phyloP scores from a whole-genome alignment of 2,329 filamentous ascomycete species.

The Domatiomyces globalis region DNA sequence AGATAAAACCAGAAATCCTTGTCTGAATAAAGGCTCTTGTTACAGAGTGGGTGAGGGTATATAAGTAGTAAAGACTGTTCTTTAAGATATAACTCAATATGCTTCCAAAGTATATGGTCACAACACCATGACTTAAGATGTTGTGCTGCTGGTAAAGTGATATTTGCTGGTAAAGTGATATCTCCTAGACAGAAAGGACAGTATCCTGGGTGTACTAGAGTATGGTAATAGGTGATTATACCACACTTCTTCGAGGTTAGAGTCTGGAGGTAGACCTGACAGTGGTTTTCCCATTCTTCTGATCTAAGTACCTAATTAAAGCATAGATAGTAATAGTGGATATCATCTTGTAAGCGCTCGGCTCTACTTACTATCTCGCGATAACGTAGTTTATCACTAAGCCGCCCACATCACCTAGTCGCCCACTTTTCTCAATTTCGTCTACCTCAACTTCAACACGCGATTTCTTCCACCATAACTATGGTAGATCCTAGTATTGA shows the following conservation, averaged over 20 bases:
- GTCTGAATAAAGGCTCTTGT: not conserved
- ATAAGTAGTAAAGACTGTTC: not conserved
- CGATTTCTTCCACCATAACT: too few relatives aligned
- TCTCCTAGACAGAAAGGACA: slow-evolving; percentile 6
- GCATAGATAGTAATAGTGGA: slow-evolving; percentile 10
- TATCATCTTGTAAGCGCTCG: not conserved
- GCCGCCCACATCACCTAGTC: too few relatives aligned
- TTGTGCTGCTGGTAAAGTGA: too few relatives aligned
- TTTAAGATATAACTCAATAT: slow-evolving; percentile 4
- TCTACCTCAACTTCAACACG: too few relatives aligned
- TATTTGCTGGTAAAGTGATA: too few relatives aligned
- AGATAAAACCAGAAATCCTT: slow-evolving; percentile 3
- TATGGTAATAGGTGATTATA: slow-evolving; percentile 9
- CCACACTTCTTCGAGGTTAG: slow-evolving; percentile 7
- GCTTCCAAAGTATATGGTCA: slow-evolving; percentile 3
- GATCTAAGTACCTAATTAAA: slow-evolving; percentile 7
- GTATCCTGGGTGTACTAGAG: slow-evolving; percentile 7
- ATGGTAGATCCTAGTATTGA: too few relatives aligned
- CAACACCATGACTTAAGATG: slow-evolving; percentile 4
- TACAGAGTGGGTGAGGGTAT: slow-evolving; percentile 2
- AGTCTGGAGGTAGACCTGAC: slow-evolving; percentile 5
- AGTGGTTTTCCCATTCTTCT: slow-evolving; percentile 9
- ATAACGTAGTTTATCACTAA: too few relatives aligned
- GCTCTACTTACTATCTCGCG: slow-evolving; percentile 2
- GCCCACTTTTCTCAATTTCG: too few relatives aligned